Percentiles rank a stretch among this genome's conserved stretches.
phyloP scores from a whole-genome alignment of 202 grass and related monocot species.

The Carex sylvatica region DNA sequence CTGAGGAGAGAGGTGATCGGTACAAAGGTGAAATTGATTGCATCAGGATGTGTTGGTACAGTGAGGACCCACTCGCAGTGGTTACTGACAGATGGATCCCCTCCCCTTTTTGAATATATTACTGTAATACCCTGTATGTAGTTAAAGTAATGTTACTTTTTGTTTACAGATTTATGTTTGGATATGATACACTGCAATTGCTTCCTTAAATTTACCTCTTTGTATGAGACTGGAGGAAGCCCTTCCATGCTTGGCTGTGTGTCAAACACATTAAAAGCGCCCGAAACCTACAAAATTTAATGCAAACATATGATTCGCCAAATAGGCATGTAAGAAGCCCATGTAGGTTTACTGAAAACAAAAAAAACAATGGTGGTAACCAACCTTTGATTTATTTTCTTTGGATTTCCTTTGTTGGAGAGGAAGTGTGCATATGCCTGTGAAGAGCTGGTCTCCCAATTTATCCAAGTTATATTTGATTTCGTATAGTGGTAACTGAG shows the following conservation, averaged over 20 bases:
- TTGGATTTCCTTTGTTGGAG: constrained; percentile 42
- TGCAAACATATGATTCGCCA: neutral
- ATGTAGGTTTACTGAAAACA: neutral
- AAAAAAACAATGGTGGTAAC: no score
- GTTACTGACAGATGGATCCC: constrained; percentile 51
- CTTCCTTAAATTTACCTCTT: constrained; percentile 45
- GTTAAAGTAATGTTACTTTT: neutral
- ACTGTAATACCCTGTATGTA: constrained; percentile 68
- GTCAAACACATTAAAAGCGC: constrained; percentile 92
- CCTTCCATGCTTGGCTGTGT: constrained; percentile 53
- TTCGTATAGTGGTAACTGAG: constrained; percentile 51
- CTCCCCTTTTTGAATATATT: constrained; percentile 82
- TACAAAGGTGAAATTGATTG: constrained; percentile 71
- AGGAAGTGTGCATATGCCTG: constrained; percentile 68
- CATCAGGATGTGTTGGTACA: constrained; percentile 55
- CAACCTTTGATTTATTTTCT: constrained; percentile 50
- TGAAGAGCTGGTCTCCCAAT: constrained; percentile 87
- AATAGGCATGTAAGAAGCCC: neutral
- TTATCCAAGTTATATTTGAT: constrained; percentile 76
- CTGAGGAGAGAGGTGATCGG: constrained; percentile 80
- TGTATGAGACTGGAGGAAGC: constrained; percentile 58
- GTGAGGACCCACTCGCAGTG: constrained; percentile 89
- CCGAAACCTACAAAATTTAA: constrained; percentile 48
- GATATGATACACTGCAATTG: neutral
- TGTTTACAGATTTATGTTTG: neutral